phyloP scores from a whole-genome alignment of 345 rosid genomes.

The Linum trigynum region DNA sequence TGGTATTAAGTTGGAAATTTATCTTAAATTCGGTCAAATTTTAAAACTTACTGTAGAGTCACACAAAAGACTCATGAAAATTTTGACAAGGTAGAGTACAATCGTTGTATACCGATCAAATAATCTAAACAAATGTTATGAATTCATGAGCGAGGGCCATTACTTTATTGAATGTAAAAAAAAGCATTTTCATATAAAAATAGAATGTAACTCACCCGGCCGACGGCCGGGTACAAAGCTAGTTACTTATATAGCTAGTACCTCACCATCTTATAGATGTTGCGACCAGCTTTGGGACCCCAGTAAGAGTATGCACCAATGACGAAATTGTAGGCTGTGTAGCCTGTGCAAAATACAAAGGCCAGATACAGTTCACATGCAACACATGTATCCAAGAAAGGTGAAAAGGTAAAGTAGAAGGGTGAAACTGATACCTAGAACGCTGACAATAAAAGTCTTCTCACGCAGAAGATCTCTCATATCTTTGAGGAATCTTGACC shows the following conservation, averaged over 20 bases:
- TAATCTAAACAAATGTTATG: too few relatives aligned
- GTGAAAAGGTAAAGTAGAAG: not conserved
- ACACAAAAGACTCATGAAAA: too few relatives aligned
- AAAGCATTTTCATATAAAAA: too few relatives aligned
- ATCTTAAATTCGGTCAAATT: too few relatives aligned
- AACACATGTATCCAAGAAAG: not conserved
- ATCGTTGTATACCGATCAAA: too few relatives aligned
- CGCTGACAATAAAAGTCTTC: conserved; percentile 60
- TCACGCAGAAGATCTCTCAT: conserved; percentile 49
- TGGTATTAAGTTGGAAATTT: too few relatives aligned
- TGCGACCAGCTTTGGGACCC: conserved; percentile 94
- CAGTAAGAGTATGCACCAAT: conserved; percentile 93
- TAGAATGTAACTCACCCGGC: too few relatives aligned
- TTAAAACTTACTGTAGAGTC: too few relatives aligned
- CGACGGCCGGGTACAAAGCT: too few relatives aligned
- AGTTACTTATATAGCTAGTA: conserved; percentile 3
- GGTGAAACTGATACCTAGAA: conserved; percentile 47
- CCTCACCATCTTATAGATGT: conserved; percentile 75
- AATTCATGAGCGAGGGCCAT: too few relatives aligned
- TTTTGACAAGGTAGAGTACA: too few relatives aligned
- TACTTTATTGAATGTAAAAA: too few relatives aligned
- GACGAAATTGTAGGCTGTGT: conserved; percentile 80
- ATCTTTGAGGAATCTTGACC: conserved; percentile 53
- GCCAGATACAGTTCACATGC: conserved; percentile 6
- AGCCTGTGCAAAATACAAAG: conserved; percentile 38